These are phyloP conservation scores for Oryza coarctata DNA, from an alignment of 176 grass and related monocot species.

Conservation along the genomic window DNA sequence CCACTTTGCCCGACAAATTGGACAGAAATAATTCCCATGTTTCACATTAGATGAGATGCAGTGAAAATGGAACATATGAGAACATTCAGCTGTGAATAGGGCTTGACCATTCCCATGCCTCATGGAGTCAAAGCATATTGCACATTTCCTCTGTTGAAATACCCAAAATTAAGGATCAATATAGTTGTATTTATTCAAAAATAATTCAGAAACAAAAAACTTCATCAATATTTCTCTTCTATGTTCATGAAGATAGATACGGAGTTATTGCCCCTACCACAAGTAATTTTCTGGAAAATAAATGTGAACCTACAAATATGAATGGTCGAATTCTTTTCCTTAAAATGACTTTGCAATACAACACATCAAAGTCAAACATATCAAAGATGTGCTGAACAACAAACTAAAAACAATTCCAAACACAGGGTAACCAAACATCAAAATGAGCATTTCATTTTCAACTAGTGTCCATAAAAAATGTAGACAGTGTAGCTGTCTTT, in stretches of 20 bases:
- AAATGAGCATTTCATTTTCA: background rate
- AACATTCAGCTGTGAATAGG: slow-evolving; percentile 94
- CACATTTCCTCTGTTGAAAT: slow-evolving; percentile 67
- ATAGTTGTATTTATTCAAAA: slow-evolving; percentile 14
- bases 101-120: slow-evolving; percentile 74
- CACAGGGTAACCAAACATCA: background rate
- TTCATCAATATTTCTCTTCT: background rate
- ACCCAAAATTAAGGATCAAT: slow-evolving; percentile 21
- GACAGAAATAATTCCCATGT: slow-evolving; percentile 85
- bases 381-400: background rate
- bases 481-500: background rate
- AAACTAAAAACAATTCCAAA: background rate
- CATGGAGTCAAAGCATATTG: slow-evolving; percentile 91
- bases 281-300: background rate
- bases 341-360: background rate
- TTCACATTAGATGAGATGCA: slow-evolving; percentile 93
- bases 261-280: background rate
- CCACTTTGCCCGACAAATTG: slow-evolving; percentile 89
- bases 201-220: background rate
- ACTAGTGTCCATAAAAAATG: background rate
- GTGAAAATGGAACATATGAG: slow-evolving; percentile 92
- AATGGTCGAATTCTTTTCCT: background rate
- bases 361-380: background rate
- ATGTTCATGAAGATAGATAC: background rate
- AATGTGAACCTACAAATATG: background rate